These are phyloP conservation scores for Cucurbitaria berberidis DNA, from an alignment of 2,329 filamentous ascomycete genomes.

Conservation along the genomic window DNA sequence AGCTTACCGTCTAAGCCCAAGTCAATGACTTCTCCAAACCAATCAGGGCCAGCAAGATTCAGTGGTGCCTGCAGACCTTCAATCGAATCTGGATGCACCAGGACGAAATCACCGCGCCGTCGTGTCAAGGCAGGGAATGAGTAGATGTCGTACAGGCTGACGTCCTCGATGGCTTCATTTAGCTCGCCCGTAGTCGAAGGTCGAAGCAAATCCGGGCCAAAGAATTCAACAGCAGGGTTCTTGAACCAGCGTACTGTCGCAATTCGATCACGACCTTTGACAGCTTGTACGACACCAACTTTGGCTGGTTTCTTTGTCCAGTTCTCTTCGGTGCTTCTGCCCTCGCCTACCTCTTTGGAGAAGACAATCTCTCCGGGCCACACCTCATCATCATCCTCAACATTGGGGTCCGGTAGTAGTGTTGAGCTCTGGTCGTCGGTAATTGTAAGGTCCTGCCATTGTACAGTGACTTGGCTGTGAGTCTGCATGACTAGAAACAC, in stretches of 20 bases:
- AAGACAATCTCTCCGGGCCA: conserved; percentile 64
- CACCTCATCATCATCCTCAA: conserved; percentile 62
- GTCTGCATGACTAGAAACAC: conserved; percentile 60
- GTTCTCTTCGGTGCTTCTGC: conserved; percentile 15
- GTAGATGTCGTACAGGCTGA: conserved; percentile 65
- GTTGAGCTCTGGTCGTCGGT: conserved; percentile 55
- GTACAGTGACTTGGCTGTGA: conserved; percentile 58
- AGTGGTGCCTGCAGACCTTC: conserved; percentile 15
- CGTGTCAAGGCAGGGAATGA: conserved; percentile 57
- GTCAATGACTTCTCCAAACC: conserved; percentile 65
- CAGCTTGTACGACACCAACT: conserved; percentile 63
- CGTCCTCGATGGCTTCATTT: conserved; percentile 53
- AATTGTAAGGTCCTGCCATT: conserved; percentile 64
- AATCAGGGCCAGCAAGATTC: conserved; percentile 47
- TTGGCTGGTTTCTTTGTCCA: conserved; percentile 53
- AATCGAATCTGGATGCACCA: conserved; percentile 50
- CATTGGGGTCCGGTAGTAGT: conserved; percentile 57
- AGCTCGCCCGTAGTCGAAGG: conserved; percentile 54
- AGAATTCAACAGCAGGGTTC: conserved; percentile 39
- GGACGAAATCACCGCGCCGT: conserved; percentile 60
- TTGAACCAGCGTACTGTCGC: conserved; percentile 63
- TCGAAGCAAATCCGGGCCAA: conserved; percentile 48
- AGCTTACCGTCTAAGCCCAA: conserved; percentile 60
- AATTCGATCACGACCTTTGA: conserved; percentile 62
- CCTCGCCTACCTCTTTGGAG: conserved; percentile 49